These are phyloP conservation scores for Ilyonectria destructans DNA, from an alignment of 2,329 filamentous ascomycete genomes.

Conservation along the genomic window DNA sequence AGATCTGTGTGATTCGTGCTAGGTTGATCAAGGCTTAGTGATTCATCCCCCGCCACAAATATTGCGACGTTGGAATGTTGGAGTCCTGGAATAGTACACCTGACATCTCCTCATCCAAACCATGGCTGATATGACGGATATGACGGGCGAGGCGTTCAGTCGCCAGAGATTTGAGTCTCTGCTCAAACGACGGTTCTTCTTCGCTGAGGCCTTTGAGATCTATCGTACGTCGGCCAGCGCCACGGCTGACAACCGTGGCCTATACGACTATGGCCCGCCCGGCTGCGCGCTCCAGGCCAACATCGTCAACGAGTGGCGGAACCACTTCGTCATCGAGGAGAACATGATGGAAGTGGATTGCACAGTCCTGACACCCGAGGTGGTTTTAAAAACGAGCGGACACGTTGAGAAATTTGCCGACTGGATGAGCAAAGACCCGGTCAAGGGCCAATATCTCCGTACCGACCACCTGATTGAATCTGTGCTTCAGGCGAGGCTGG, in stretches of 20 bases:
- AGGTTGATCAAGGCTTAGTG: no score
- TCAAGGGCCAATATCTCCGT: constrained; percentile 96
- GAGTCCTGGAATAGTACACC: no score
- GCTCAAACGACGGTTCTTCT: constrained; percentile 83
- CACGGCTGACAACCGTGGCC: constrained; percentile 82
- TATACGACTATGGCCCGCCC: constrained; percentile 95
- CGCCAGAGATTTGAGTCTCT: no score
- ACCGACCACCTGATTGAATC: constrained; percentile 98
- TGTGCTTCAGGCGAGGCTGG: constrained; percentile 85
- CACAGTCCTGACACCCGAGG: constrained; percentile 92
- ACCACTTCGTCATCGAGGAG: constrained; percentile 93
- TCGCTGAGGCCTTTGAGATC: constrained; percentile 95
- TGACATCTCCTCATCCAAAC: no score
- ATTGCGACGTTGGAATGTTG: no score
- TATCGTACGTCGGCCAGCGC: constrained; percentile 63
- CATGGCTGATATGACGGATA: no score
- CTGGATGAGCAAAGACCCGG: constrained; percentile 99
- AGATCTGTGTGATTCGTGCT: no score
- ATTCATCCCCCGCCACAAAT: no score
- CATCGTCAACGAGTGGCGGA: constrained; percentile 90
- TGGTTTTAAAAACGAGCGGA: constrained; percentile 94
- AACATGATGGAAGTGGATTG: constrained; percentile 97
- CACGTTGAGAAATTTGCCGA: constrained; percentile 99
- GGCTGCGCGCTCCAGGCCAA: constrained; percentile 90
- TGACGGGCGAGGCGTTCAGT: no score